Conservation (phyloP, 768 basidiomycete species). For the Mycena kentingensis region DNA sequence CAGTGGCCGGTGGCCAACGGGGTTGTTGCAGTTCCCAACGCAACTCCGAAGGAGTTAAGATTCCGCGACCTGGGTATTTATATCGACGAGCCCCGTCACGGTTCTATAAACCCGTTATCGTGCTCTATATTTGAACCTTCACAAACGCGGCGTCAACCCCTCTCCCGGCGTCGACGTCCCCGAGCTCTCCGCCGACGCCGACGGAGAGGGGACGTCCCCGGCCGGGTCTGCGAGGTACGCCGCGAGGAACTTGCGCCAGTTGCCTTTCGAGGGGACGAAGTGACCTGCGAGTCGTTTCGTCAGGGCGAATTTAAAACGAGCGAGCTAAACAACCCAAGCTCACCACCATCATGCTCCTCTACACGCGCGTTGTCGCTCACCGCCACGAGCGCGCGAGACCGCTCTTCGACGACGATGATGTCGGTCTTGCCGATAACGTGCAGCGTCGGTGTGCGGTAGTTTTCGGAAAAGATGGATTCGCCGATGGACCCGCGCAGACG, state of each 20-base stretch:
- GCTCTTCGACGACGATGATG: constrained; percentile 70
- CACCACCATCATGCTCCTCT: constrained; percentile 81
- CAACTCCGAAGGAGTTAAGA: too few relatives aligned
- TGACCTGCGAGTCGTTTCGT: constrained; percentile 53
- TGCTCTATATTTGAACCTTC: too few relatives aligned
- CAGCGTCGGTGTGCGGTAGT: constrained; percentile 70
- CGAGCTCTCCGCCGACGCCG: constrained; percentile 39
- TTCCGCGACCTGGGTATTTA: too few relatives aligned
- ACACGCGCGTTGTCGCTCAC: constrained; percentile 60
- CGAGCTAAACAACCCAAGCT: constrained; percentile 25
- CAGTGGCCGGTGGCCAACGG: too few relatives aligned
- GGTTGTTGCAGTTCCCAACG: too few relatives aligned
- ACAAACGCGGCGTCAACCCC: constrained; percentile 22
- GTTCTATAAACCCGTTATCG: too few relatives aligned
- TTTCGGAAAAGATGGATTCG: constrained; percentile 49
- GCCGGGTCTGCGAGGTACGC: constrained; percentile 62
- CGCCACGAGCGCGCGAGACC: constrained; percentile 58
- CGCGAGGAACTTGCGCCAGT: constrained; percentile 75
- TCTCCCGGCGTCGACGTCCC: constrained; percentile 49
- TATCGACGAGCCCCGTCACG: too few relatives aligned
- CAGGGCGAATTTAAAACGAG: not conserved
- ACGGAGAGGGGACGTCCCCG: constrained; percentile 49
- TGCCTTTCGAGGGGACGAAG: constrained; percentile 77
- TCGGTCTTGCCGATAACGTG: constrained; percentile 81
- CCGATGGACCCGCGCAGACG: constrained; percentile 50